Evolutionary conservation across 2,329 filamentous ascomycete genomes (phyloP).

Genomic region (Exophiala oligosperma): DNA sequence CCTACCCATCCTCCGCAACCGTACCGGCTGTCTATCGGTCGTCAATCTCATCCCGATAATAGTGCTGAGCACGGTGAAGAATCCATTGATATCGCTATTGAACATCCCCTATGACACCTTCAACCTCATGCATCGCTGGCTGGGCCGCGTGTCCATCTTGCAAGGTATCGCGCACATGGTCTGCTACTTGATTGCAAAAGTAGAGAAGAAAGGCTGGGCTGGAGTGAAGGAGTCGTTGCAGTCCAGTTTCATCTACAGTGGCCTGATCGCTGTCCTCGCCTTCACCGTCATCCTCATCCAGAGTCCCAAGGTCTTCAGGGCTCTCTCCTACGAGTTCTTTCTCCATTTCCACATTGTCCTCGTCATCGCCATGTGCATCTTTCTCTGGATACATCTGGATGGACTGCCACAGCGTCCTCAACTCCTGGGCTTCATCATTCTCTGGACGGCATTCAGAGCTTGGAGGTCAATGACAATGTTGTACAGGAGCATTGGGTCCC

Average conservation of each 20-base stretch:
- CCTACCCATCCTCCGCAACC: slow-evolving; percentile 44
- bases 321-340: slow-evolving; percentile 97
- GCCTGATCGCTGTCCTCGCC: slow-evolving; percentile 50
- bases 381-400: slow-evolving; percentile 77
- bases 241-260: slow-evolving; percentile 38
- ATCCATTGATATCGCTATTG: slow-evolving; percentile 44
- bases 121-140: slow-evolving; percentile 72
- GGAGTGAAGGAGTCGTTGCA: slow-evolving; percentile 34
- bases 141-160: slow-evolving; percentile 69
- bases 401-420: slow-evolving; percentile 69
- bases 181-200: slow-evolving; percentile 72
- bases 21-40: slow-evolving; percentile 43
- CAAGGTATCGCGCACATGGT: slow-evolving; percentile 70
- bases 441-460: slow-evolving; percentile 74
- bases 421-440: slow-evolving; percentile 69
- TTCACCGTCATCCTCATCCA: slow-evolving; percentile 68
- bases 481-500: slow-evolving; percentile 62
- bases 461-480: slow-evolving; percentile 63
- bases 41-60: slow-evolving; percentile 47
- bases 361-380: slow-evolving; percentile 65
- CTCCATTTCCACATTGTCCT: slow-evolving; percentile 80
- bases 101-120: slow-evolving; percentile 45
- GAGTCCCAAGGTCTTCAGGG: slow-evolving; percentile 76
- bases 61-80: slow-evolving; percentile 44
- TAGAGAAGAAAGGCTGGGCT: slow-evolving; percentile 44